Conservation (phyloP, 2,329 filamentous ascomycete genomes). For the Apiospora koreana region DNA sequence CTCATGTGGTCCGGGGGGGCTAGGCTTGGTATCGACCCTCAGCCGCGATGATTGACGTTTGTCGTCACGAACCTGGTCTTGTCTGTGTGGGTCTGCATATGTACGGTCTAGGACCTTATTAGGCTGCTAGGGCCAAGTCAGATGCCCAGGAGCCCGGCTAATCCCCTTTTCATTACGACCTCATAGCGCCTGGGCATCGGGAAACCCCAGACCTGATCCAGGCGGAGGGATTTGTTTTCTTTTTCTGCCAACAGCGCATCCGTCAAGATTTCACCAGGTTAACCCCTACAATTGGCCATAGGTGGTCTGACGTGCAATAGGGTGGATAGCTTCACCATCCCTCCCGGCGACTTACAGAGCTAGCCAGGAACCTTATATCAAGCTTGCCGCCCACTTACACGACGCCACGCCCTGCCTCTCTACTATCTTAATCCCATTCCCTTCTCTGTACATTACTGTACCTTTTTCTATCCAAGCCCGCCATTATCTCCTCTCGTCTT, state of each 20-base stretch:
- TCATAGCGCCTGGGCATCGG: constrained; percentile 1
- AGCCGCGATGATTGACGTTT: not conserved
- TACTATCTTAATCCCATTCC: not conserved
- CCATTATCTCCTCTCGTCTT: not conserved
- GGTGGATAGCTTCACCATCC: constrained; percentile 5
- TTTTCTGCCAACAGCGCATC: not conserved
- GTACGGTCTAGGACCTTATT: not conserved
- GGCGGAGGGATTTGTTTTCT: not conserved
- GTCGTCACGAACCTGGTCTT: constrained; percentile 8
- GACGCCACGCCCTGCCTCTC: not conserved
- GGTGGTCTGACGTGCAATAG: constrained; percentile 3
- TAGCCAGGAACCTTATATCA: constrained; percentile 8
- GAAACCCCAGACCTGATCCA: not conserved
- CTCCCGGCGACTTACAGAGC: not conserved
- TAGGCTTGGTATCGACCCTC: not conserved
- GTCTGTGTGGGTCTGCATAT: not conserved
- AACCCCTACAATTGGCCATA: not conserved
- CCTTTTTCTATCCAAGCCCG: not conserved
- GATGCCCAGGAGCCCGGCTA: not conserved
- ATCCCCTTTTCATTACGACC: constrained; percentile 4
- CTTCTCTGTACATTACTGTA: not conserved
- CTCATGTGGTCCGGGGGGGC: not conserved
- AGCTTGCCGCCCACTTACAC: not conserved
- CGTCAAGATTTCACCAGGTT: not conserved
- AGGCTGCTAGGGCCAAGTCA: not conserved